A percentile compares a stretch with the other conserved stretches of the same genome.
phyloP scores from a whole-genome alignment of 2,329 filamentous ascomycete genomes.

The Monosporascus sp. region DNA sequence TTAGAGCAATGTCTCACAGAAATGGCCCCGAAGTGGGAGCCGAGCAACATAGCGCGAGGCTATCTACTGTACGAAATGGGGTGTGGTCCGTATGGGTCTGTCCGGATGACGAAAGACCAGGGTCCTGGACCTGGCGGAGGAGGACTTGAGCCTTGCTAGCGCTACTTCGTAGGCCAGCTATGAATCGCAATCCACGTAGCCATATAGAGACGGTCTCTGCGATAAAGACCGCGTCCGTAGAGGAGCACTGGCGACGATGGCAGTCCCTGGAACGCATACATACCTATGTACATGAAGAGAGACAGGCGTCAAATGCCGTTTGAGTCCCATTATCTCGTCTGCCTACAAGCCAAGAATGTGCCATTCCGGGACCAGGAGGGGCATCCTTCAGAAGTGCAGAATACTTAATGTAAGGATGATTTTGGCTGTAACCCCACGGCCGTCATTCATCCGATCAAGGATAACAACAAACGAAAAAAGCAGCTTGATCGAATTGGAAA shows the following conservation, averaged over 20 bases:
- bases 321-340: too few species aligned
- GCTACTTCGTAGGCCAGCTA: neutral
- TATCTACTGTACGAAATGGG: too few species aligned
- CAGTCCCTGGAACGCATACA: too few species aligned
- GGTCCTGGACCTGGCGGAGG: slow-evolving; percentile 14
- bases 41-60: neutral
- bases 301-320: too few species aligned
- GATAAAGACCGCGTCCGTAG: too few species aligned
- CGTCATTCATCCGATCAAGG: neutral
- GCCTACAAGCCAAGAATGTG: too few species aligned
- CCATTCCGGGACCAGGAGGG: too few species aligned
- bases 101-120: slow-evolving; percentile 22
- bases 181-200: too few species aligned
- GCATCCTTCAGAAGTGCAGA: neutral
- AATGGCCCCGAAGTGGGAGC: slow-evolving; percentile 12
- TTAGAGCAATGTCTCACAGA: neutral
- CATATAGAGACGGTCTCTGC: too few species aligned
- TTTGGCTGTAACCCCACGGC: neutral
- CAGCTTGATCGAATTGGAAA: neutral
- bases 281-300: too few species aligned
- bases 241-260: too few species aligned
- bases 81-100: too few species aligned
- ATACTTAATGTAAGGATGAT: neutral
- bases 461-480: slow-evolving; percentile 3
- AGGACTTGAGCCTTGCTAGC: slow-evolving; percentile 14